These are phyloP conservation scores for Coniferiporia sulphurascens DNA, from an alignment of 1,284 basidiomycete species.

Conservation along the genomic window DNA sequence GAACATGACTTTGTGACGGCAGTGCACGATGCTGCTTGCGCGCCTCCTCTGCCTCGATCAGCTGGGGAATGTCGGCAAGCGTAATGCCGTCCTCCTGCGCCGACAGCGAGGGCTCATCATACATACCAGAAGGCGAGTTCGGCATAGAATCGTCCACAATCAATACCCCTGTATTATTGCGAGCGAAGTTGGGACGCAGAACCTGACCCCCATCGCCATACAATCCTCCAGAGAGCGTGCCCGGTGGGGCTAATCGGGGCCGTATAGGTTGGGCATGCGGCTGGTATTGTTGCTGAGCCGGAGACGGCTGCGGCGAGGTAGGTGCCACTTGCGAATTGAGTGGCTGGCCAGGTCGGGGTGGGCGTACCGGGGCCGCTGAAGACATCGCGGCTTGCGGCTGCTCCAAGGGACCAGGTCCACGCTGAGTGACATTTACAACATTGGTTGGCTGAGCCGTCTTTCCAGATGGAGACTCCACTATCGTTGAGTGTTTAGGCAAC, in stretches of 20 bases:
- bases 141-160: conserved; percentile 83
- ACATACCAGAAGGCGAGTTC: conserved; percentile 56
- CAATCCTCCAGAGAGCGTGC: conserved; percentile 19
- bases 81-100: conserved; percentile 79
- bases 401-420: conserved; percentile 30
- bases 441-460: conserved; percentile 70
- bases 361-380: conserved; percentile 27
- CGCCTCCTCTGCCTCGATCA: conserved; percentile 89
- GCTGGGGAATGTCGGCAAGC: conserved; percentile 92
- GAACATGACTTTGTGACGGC: conserved; percentile 68
- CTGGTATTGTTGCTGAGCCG: conserved; percentile 23
- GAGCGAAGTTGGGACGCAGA: conserved; percentile 69
- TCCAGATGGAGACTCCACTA: conserved; percentile 94
- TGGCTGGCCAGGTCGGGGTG: conserved; percentile 17
- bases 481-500: conserved; percentile 89
- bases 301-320: conserved; percentile 19
- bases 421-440: conserved; percentile 36
- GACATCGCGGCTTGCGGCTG: conserved; percentile 31
- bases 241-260: conserved; percentile 35
- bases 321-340: conserved; percentile 15
- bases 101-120: conserved; percentile 32
- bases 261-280: conserved; percentile 34
- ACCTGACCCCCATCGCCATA: conserved; percentile 33
- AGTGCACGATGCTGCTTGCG: conserved; percentile 79
- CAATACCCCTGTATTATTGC: conserved; percentile 84